Evolutionary conservation across 2,329 filamentous ascomycete genomes (phyloP).

Genomic region (Xylariaceae sp.): DNA sequence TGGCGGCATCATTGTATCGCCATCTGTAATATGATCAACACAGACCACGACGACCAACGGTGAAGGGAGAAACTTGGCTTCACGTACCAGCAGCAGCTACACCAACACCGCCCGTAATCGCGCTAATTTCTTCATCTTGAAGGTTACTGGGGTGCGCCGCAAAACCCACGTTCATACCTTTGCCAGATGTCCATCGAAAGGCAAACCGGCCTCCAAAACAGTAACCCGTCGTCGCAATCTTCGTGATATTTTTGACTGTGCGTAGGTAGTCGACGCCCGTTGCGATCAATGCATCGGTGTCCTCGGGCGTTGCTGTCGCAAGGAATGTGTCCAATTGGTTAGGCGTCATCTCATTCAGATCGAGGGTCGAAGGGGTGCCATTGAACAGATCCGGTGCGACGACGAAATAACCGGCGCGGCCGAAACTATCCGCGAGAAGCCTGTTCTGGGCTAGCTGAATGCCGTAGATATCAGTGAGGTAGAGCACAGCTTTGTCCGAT

Average conservation of each 20-base stretch:
- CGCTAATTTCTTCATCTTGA: slow-evolving; percentile 54
- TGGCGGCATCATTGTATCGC: slow-evolving; percentile 54
- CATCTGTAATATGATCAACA: slow-evolving; percentile 32
- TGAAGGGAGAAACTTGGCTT: no score
- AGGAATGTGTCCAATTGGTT: slow-evolving; percentile 28
- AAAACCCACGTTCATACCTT: slow-evolving; percentile 55
- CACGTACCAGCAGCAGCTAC: slow-evolving; percentile 53
- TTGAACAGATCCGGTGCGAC: slow-evolving; percentile 34
- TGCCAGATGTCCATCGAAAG: slow-evolving; percentile 50
- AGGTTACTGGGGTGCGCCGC: slow-evolving; percentile 63
- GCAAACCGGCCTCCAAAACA: slow-evolving; percentile 61
- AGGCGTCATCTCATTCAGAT: slow-evolving; percentile 26
- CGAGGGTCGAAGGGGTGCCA: slow-evolving; percentile 29
- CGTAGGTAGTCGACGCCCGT: slow-evolving; percentile 43
- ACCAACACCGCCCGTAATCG: slow-evolving; percentile 52
- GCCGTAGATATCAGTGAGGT: slow-evolving; percentile 32
- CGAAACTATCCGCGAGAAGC: slow-evolving; percentile 33
- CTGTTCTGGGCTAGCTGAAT: slow-evolving; percentile 31
- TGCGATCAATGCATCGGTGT: slow-evolving; percentile 46
- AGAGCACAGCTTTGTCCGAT: slow-evolving; percentile 28
- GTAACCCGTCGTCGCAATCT: slow-evolving; percentile 57
- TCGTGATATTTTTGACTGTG: slow-evolving; percentile 44
- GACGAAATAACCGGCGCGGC: slow-evolving; percentile 33
- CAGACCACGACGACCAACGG: no score
- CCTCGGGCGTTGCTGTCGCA: slow-evolving; percentile 34